Evolutionary conservation across 2,329 filamentous ascomycete genomes (phyloP), one percentile per base, ranked within the genome.

Genomic region (Scedosporium aurantiacum): DNA sequence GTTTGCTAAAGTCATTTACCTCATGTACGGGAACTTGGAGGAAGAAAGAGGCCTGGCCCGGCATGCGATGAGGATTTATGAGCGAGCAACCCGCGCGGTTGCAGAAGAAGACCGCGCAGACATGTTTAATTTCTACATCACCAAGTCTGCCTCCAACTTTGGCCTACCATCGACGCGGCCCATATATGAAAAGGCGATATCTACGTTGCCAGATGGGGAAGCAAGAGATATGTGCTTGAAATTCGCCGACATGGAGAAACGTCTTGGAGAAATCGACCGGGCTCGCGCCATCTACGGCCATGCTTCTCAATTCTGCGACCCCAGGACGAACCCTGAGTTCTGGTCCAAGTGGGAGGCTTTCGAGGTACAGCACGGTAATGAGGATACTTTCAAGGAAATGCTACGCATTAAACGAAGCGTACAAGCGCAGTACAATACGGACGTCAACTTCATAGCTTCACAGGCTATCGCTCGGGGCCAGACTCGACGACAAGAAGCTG

Each of bases 111-210:
- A 99, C 73, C 83, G 91, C 60, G 87, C 92, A 63, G 91, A 96
- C 69, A 97, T 99, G 92, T 99, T 97, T 78, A 94, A 96, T 73
- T 96, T 97, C 72, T 99, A 99, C 78, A 97, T 99, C 71, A 97
- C 93, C 63, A 97, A 99, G 73, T 97, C 92, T 0, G 94, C 94
- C 1, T 96, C 91, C 21, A 99, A 99, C 75, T 99, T 99, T 70
- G 94, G 95, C 37, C 83, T 99, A 59, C 92, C 94, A 0, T 97
- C 94, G 0, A 97, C 94, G 2, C 81, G 94, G 59, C 88, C 91
- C 0, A 99, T 99, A 68, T 99, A 99, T 78, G 94, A 99, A 76
- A 87, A 92, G 62, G 93, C 94, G 43, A 96, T 99, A 66, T 87
- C 90, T 10, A 89, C 91, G n/a, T 79, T 99, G 41, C 93, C 95